Percentiles rank a stretch among this genome's conserved stretches.
Conservation (phyloP, 768 basidiomycete species). For the Psilocybe tampanensis region DNA sequence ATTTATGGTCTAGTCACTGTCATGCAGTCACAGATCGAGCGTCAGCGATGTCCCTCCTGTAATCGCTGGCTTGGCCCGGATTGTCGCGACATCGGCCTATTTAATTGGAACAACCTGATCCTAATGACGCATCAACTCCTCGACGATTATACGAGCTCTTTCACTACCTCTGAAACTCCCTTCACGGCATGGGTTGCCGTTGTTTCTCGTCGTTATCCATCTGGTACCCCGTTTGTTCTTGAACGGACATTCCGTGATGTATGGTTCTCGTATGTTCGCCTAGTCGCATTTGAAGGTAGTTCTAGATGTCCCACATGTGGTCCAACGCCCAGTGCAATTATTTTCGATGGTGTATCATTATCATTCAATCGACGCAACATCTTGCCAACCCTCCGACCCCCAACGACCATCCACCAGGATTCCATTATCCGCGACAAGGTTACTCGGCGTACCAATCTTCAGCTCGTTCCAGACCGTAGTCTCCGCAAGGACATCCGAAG, state of each 20-base stretch:
- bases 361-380: constrained; percentile 32
- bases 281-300: constrained; percentile 22
- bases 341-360: constrained; percentile 36
- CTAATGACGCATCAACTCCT: constrained; percentile 35
- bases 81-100: constrained; percentile 25
- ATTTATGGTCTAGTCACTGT: constrained; percentile 16
- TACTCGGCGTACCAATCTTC: constrained; percentile 3
- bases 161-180: constrained; percentile 35
- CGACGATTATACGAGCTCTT: constrained; percentile 34
- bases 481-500: constrained; percentile 1
- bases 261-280: constrained; percentile 33
- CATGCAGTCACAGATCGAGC: constrained; percentile 11
- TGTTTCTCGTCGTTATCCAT: constrained; percentile 13
- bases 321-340: constrained; percentile 24
- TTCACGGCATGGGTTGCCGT: constrained; percentile 31
- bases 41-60: constrained; percentile 20
- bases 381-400: constrained; percentile 24
- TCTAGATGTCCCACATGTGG: constrained; percentile 31
- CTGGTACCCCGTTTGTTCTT: constrained; percentile 21
- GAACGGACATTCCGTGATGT: constrained; percentile 28
- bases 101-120: constrained; percentile 34
- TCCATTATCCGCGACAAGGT: constrained; percentile 8
- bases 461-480: neutral
- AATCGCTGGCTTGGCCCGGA: constrained; percentile 31
- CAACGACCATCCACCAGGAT: constrained; percentile 18